phyloP scores from a whole-genome alignment of 2,329 filamentous ascomycete genomes.

The Botrytis fragariae region DNA sequence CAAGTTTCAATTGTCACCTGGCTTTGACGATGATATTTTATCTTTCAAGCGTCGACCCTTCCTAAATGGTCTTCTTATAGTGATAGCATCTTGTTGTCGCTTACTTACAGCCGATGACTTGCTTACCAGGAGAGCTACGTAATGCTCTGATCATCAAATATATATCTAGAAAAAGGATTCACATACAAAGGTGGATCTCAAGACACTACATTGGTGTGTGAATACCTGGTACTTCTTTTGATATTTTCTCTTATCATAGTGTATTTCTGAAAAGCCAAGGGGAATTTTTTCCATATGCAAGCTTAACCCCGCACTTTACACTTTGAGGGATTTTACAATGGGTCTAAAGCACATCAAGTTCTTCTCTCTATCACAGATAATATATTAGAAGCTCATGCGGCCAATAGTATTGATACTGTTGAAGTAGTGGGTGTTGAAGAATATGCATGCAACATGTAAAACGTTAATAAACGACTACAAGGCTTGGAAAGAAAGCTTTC shows the following conservation, averaged over 20 bases:
- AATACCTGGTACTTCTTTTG: background rate
- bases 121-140: background rate
- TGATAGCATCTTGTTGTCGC: background rate
- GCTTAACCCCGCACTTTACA: background rate
- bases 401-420: background rate
- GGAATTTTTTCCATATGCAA: background rate
- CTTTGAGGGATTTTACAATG: background rate
- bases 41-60: background rate
- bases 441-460: background rate
- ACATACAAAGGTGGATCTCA: background rate
- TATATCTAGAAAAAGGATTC: background rate
- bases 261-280: background rate
- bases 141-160: background rate
- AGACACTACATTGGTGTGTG: background rate
- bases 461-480: background rate
- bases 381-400: background rate
- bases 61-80: conserved; percentile 1
- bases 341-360: background rate
- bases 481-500: background rate
- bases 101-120: background rate
- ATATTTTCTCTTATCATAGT: background rate
- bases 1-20: background rate
- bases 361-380: background rate
- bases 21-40: background rate
- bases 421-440: background rate